These are phyloP conservation scores for Yamadazyma tumulicola DNA, from an alignment of 805 yeast species.

Conservation along the genomic window DNA sequence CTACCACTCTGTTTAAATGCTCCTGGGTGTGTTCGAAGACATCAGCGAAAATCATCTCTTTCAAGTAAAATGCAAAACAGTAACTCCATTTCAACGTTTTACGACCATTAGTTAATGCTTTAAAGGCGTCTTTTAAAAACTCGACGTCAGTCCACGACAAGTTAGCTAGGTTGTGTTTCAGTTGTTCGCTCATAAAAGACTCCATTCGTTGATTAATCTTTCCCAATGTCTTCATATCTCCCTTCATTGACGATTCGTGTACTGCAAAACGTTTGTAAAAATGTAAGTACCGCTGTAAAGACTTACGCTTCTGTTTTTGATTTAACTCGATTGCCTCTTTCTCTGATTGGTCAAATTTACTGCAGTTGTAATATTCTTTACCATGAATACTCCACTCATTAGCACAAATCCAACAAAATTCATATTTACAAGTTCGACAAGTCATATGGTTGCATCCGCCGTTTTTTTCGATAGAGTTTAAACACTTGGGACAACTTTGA, in stretches of 20 bases:
- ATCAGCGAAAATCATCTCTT: conserved; percentile 48
- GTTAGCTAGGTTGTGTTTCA: conserved; percentile 19
- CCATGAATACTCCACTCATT: conserved; percentile 74
- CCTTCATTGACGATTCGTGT: conserved; percentile 72
- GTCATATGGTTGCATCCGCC: conserved; percentile 98
- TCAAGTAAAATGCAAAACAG: conserved; percentile 70
- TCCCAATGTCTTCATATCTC: conserved; percentile 63
- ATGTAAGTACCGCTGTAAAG: conserved; percentile 65
- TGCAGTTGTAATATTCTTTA: conserved; percentile 63
- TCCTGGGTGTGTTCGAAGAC: conserved; percentile 72
- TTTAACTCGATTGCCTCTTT: conserved; percentile 35
- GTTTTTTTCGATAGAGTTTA: conserved; percentile 76
- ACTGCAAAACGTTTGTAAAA: conserved; percentile 70
- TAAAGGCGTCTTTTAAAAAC: conserved; percentile 71
- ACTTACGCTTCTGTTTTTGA: conserved; percentile 42
- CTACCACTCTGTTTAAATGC: conserved; percentile 61
- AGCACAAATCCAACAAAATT: conserved; percentile 93
- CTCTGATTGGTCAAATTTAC: conserved; percentile 44
- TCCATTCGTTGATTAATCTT: conserved; percentile 62
- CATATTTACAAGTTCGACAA: conserved; percentile 70
- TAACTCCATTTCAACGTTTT: conserved; percentile 87
- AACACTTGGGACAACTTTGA: conserved; percentile 81
- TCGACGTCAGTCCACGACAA: conserved; percentile 85
- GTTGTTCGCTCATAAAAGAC: conserved; percentile 51
- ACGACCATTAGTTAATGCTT: conserved; percentile 62